These are phyloP conservation scores for Echria macrotheca DNA, from an alignment of 495 filamentous ascomycete genomes.

Conservation along the genomic window DNA sequence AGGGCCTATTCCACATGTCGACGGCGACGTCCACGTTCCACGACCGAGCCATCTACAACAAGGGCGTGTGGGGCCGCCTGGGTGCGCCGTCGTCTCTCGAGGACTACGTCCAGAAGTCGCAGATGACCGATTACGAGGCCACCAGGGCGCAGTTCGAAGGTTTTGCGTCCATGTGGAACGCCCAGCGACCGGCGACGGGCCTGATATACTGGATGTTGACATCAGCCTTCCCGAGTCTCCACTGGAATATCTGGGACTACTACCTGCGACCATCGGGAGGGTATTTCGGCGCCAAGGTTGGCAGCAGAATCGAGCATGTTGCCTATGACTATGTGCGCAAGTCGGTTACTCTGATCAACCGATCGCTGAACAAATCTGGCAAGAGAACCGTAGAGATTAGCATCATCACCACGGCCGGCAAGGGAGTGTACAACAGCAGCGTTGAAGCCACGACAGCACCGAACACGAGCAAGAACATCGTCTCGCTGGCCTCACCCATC, in stretches of 20 bases:
- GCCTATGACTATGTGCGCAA: constrained; percentile 48
- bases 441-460: constrained; percentile 28
- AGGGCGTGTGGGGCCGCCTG: constrained; percentile 47
- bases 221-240: constrained; percentile 58
- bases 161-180: constrained; percentile 47
- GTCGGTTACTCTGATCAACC: constrained; percentile 52
- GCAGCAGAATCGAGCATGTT: constrained; percentile 49
- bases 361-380: constrained; percentile 37
- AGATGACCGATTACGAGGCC: constrained; percentile 61
- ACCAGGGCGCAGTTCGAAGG: constrained; percentile 57
- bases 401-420: constrained; percentile 44
- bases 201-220: constrained; percentile 68
- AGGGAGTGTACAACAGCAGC: constrained; percentile 26
- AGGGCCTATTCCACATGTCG: constrained; percentile 55
- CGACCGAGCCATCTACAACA: constrained; percentile 52
- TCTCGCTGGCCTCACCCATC: constrained; percentile 29
- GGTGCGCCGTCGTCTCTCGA: constrained; percentile 47
- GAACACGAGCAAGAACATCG: constrained; percentile 32
- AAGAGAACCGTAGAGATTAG: constrained; percentile 43
- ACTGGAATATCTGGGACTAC: constrained; percentile 64
- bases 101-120: constrained; percentile 29
- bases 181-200: constrained; percentile 51
- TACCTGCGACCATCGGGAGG: constrained; percentile 53
- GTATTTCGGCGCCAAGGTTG: constrained; percentile 56
- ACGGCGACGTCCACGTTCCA: constrained; percentile 48